These are phyloP conservation scores for Avicennia marina DNA, from an alignment of 257 asterid species.

Conservation along the genomic window DNA sequence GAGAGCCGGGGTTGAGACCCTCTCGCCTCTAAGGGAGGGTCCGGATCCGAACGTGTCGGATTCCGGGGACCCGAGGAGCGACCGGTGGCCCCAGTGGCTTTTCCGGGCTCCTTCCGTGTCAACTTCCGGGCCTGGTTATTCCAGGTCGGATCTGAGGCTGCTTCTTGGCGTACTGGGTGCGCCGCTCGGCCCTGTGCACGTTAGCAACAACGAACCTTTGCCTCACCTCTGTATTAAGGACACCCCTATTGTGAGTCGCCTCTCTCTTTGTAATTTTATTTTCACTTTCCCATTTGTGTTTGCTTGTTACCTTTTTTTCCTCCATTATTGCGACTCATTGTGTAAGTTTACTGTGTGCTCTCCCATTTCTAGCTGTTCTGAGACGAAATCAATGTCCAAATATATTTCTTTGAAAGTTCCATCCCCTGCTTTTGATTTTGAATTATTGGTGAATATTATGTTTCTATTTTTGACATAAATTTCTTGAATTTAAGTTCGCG, in stretches of 20 bases:
- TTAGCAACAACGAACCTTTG: slow-evolving; percentile 53
- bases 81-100: slow-evolving; percentile 68
- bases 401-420: no score
- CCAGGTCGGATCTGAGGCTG: slow-evolving; percentile 61
- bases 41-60: slow-evolving; percentile 69
- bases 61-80: slow-evolving; percentile 37
- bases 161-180: slow-evolving; percentile 77
- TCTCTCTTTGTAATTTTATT: background rate
- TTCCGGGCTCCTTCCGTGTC: slow-evolving; percentile 63
- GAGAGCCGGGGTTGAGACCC: slow-evolving; percentile 53
- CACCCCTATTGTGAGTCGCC: slow-evolving; percentile 65
- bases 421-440: no score
- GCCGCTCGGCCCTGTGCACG: slow-evolving; percentile 74
- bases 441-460: no score
- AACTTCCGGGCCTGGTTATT: slow-evolving; percentile 36
- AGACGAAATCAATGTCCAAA: no score
- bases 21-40: slow-evolving; percentile 66
- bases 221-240: slow-evolving; percentile 70
- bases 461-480: no score
- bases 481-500: no score
- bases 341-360: no score
- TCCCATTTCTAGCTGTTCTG: no score
- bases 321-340: no score
- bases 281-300: background rate
- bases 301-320: background rate